Evolutionary conservation across 2,329 filamentous ascomycete genomes (phyloP), one percentile per base, ranked within the genome.

Genomic region (Paecilomyces fulvus): DNA sequence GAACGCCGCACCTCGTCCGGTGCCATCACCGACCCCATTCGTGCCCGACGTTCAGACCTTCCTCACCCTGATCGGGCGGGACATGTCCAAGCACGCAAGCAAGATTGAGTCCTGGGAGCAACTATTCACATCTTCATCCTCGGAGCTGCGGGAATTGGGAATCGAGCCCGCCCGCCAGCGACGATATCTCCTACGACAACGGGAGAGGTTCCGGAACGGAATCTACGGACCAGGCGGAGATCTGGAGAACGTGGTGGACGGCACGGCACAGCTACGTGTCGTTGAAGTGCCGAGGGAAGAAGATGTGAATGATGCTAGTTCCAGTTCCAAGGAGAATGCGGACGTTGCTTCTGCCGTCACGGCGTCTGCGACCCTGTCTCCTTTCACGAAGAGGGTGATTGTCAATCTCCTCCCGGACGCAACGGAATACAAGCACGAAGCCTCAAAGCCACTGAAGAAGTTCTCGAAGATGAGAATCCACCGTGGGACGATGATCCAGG

Each of bases 31-130:
- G 0, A 95, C 88, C 37, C 89, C 90, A 1, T 91, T 95, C 66
- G 86, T 95, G 43, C 92, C 92, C 30, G 87, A 96, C 70, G 84
- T 90, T 46, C 71, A 81, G 64, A 94, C 92, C 14, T 96, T 99
- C 74, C 86, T 97, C 60, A 90, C 83, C 33, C 80, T 96, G 58
- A 96, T 97, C 74, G 94, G 94, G 64, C 92, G 94, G 61, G 86
- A 86, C 65, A 84, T 96, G 65, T 85, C 82, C 67, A 84, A 88
- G 68, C 90, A 96, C 77, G 83, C 88, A 52, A 80, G 83, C 74
- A 97, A 97, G 74, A 90, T 99, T 65, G 85, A 89, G 2, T 87
- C 88, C 10, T 97, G 94, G 94, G 88, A 94, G 54, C 83, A 89
- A 5, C 84, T 99, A 50, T 97, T 97, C 80, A 86, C 86, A 50